A percentile compares a stretch with the other conserved stretches of the same genome.
phyloP scores from a whole-genome alignment of 2,329 filamentous ascomycete species.

The Cladosporium velox region DNA sequence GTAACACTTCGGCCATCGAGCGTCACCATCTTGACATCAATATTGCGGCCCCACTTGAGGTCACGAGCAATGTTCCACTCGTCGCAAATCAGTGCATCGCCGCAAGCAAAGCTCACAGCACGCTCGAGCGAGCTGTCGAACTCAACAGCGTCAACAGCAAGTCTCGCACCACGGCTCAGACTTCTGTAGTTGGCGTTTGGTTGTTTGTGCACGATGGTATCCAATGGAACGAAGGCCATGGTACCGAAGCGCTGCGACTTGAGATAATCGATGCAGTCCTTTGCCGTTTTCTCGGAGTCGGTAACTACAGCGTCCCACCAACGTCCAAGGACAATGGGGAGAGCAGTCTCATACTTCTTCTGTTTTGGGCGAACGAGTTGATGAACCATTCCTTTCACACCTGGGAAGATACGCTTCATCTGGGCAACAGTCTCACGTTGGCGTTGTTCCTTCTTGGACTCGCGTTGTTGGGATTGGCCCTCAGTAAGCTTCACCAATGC shows the following conservation, averaged over 20 bases:
- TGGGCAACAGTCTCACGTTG: constrained; percentile 82
- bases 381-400: constrained; percentile 85
- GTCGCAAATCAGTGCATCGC: constrained; percentile 93
- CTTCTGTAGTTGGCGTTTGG: constrained; percentile 90
- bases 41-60: constrained; percentile 79
- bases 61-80: constrained; percentile 82
- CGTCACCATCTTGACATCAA: constrained; percentile 92
- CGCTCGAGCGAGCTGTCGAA: constrained; percentile 86
- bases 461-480: constrained; percentile 80
- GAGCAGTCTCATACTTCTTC: constrained; percentile 92
- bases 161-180: constrained; percentile 75
- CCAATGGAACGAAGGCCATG: constrained; percentile 92
- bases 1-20: constrained; percentile 95
- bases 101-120: constrained; percentile 92
- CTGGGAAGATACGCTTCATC: constrained; percentile 86
- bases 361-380: constrained; percentile 95
- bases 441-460: constrained; percentile 77
- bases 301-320: constrained; percentile 95
- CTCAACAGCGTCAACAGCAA: constrained; percentile 95
- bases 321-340: constrained; percentile 86
- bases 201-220: constrained; percentile 94
- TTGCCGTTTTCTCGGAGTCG: constrained; percentile 89
- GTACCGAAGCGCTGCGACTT: constrained; percentile 85
- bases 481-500: constrained; percentile 78
- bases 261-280: constrained; percentile 91